These are phyloP conservation scores for Rubroboletus pulcherrimus DNA, from an alignment of 768 basidiomycete genomes.

Conservation along the genomic window DNA sequence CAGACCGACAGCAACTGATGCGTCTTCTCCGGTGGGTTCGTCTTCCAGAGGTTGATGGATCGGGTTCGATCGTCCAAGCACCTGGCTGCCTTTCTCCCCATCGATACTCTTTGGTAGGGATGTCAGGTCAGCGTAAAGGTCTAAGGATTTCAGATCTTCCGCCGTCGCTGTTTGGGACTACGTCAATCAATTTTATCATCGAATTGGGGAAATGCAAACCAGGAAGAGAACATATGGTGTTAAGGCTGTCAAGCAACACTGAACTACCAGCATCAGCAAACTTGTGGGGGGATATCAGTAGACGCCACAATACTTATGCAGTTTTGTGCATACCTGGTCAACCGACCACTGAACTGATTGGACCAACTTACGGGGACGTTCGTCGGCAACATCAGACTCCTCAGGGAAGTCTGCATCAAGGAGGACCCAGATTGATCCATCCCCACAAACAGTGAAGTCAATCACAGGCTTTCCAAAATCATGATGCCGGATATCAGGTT, in stretches of 20 bases:
- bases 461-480: conserved; percentile 59
- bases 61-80: conserved; percentile 25
- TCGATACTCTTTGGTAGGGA: conserved; percentile 60
- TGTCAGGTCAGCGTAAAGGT: conserved; percentile 56
- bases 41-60: conserved; percentile 8
- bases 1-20: conserved; percentile 18
- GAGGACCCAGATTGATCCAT: conserved; percentile 42
- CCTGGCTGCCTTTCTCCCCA: conserved; percentile 41
- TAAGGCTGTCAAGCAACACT: conserved; percentile 43
- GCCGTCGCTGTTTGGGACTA: conserved; percentile 38
- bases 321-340: conserved; percentile 37
- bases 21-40: conserved; percentile 4
- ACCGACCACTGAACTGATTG: conserved; percentile 32
- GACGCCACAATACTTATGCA: not conserved
- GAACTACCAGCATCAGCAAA: conserved; percentile 20
- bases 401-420: conserved; percentile 45
- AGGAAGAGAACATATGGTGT: conserved; percentile 40
- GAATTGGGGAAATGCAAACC: conserved; percentile 35
- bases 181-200: not conserved
- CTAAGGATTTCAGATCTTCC: conserved; percentile 49
- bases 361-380: conserved; percentile 24
- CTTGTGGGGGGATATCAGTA: conserved; percentile 11
- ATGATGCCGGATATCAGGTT: conserved; percentile 33
- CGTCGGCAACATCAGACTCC: conserved; percentile 6
- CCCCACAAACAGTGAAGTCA: conserved; percentile 45